Percentiles rank a stretch among this genome's conserved stretches.
These are phyloP conservation scores for Elongisporangium prolatum DNA, from an alignment of 352 stramenopile species.

Conservation along the genomic window DNA sequence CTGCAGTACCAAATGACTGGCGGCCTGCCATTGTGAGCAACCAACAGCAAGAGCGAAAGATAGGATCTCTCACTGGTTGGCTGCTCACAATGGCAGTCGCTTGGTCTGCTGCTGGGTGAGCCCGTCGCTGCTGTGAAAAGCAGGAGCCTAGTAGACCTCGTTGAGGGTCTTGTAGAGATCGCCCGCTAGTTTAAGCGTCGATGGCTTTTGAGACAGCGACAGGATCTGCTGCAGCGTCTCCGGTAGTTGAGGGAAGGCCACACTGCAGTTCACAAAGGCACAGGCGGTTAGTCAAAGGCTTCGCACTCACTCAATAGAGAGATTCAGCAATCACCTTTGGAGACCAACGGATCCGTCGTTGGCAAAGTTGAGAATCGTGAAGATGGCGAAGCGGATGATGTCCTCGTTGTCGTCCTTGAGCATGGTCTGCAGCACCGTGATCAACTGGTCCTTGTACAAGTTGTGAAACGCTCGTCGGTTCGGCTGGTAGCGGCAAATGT, in stretches of 20 bases:
- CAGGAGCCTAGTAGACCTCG: constrained; percentile 29
- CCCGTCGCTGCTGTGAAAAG: neutral
- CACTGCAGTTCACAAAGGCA: constrained; percentile 16
- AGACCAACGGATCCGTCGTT: constrained; percentile 38
- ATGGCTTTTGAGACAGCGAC: constrained; percentile 54
- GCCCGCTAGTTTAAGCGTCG: constrained; percentile 64
- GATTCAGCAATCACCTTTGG: neutral
- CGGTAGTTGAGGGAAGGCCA: constrained; percentile 53
- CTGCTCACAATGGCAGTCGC: neutral
- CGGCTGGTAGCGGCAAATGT: constrained; percentile 49
- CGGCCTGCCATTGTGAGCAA: neutral
- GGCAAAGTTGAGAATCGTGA: constrained; percentile 63
- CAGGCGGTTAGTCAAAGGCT: neutral
- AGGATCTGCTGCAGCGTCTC: constrained; percentile 55
- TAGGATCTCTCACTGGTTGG: neutral
- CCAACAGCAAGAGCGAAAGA: neutral
- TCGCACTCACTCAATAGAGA: neutral
- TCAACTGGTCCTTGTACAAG: constrained; percentile 43
- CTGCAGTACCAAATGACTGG: neutral
- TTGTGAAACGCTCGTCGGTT: constrained; percentile 45
- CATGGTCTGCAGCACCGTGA: constrained; percentile 49
- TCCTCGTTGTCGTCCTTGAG: constrained; percentile 69
- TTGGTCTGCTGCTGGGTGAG: neutral
- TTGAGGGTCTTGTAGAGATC: constrained; percentile 63
- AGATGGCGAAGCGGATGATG: constrained; percentile 73